Conservation (phyloP, 345 rosid species). For the Lepidium didymum region DNA sequence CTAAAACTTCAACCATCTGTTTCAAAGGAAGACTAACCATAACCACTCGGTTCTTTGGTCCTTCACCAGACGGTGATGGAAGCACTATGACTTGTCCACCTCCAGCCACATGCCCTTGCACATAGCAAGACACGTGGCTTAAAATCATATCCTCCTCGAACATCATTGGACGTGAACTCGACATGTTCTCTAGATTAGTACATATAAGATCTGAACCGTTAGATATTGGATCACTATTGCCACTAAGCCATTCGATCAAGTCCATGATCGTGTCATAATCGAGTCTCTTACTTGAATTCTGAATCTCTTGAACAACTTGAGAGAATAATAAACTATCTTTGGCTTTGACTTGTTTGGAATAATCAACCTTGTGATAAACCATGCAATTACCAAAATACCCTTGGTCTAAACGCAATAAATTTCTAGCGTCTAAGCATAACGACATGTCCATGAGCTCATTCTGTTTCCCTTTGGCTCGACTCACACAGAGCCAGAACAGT, state of each 20-base stretch:
- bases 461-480: slow-evolving; percentile 36
- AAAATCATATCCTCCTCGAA: slow-evolving; percentile 43
- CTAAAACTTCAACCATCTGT: slow-evolving; percentile 33
- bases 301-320: slow-evolving; percentile 33
- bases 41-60: slow-evolving; percentile 42
- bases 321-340: not conserved
- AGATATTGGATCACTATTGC: slow-evolving; percentile 8
- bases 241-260: slow-evolving; percentile 53
- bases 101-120: slow-evolving; percentile 43
- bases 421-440: slow-evolving; percentile 47
- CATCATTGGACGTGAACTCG: slow-evolving; percentile 18
- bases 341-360: not conserved
- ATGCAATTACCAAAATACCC: slow-evolving; percentile 65
- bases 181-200: slow-evolving; percentile 34
- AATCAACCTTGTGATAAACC: slow-evolving; percentile 39
- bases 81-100: slow-evolving; percentile 46
- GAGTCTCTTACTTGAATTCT: slow-evolving; percentile 31
- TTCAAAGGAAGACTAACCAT: slow-evolving; percentile 45
- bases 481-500: slow-evolving; percentile 53
- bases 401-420: slow-evolving; percentile 37
- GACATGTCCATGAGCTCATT: slow-evolving; percentile 44
- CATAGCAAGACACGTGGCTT: slow-evolving; percentile 32
- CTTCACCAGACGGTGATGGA: slow-evolving; percentile 33
- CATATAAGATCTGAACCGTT: slow-evolving; percentile 45
- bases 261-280: slow-evolving; percentile 40